These are phyloP conservation scores for Phlebiopsis gigantea DNA, from an alignment of 768 basidiomycete species.

Conservation along the genomic window DNA sequence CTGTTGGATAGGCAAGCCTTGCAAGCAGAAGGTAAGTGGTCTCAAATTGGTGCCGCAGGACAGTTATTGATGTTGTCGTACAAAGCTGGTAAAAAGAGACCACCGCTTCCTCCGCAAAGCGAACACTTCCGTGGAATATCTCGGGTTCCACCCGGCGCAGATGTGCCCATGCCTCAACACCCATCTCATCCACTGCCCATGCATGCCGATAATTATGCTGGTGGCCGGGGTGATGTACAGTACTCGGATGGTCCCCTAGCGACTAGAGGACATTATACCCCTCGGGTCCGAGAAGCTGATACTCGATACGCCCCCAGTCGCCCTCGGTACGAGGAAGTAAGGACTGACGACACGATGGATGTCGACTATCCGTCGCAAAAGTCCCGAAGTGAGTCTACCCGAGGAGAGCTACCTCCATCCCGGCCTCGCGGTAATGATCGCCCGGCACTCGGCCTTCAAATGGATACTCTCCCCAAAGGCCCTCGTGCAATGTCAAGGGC, in stretches of 20 bases:
- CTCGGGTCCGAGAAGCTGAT: not conserved
- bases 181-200: not conserved
- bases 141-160: not conserved
- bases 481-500: not conserved
- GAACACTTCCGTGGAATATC: not conserved
- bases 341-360: not conserved
- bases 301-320: not conserved
- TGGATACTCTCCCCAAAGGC: not conserved
- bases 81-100: not conserved
- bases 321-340: not conserved
- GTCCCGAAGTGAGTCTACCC: not conserved
- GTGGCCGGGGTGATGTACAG: not conserved
- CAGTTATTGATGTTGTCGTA: not conserved
- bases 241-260: not conserved
- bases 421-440: not conserved
- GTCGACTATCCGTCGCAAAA: not conserved
- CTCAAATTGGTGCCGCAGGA: not conserved
- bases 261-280: not conserved
- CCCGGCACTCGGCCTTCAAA: not conserved
- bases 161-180: not conserved
- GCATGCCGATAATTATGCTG: not conserved
- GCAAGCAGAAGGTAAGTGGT: not conserved
- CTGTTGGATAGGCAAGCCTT: not conserved
- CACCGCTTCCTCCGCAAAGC: conserved; percentile 1
- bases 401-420: not conserved